Percentiles rank a stretch among this genome's conserved stretches.
phyloP scores from a whole-genome alignment of 345 rosid species.

The Ceriops zippeliana region DNA sequence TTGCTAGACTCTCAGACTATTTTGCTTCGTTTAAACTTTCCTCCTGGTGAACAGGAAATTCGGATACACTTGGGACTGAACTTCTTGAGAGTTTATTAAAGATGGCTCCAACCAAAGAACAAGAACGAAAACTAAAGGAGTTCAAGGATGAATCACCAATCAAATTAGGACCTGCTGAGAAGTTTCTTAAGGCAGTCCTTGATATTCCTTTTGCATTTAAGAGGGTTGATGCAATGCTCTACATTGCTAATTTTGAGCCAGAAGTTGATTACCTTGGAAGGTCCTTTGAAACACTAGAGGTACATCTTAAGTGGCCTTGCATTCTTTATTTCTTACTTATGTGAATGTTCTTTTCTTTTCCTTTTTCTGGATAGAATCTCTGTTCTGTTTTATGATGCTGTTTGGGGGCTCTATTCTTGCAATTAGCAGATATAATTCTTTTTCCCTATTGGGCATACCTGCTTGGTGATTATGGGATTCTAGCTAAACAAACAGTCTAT shows the following conservation, averaged over 20 bases:
- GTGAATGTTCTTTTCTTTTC: too few relatives aligned
- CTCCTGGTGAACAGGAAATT: conserved; percentile 49
- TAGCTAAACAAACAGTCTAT: too few relatives aligned
- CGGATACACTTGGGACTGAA: conserved; percentile 83
- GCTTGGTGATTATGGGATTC: too few relatives aligned
- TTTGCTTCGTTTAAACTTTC: background rate
- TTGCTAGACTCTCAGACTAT: background rate
- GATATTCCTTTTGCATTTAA: conserved; percentile 83
- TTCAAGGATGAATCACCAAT: conserved; percentile 70
- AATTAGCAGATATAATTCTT: too few relatives aligned
- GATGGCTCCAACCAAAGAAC: conserved; percentile 95
- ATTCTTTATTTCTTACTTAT: too few relatives aligned
- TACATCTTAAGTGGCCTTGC: conserved; percentile 14
- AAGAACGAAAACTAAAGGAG: conserved; percentile 71
- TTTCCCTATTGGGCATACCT: too few relatives aligned
- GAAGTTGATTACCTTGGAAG: conserved; percentile 76
- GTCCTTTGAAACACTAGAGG: conserved; percentile 80
- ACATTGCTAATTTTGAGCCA: conserved; percentile 77
- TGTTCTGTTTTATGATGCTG: too few relatives aligned
- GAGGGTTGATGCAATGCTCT: conserved; percentile 90
- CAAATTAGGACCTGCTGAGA: conserved; percentile 91
- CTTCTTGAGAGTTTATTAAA: conserved; percentile 83
- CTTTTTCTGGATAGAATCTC: too few relatives aligned
- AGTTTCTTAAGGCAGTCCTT: conserved; percentile 76
- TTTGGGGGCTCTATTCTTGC: too few relatives aligned